A percentile compares a stretch with the other conserved stretches of the same genome.
These are phyloP conservation scores for Mortierella sp. DNA, from an alignment of 371 early-diverging fungal species.

Conservation along the genomic window DNA sequence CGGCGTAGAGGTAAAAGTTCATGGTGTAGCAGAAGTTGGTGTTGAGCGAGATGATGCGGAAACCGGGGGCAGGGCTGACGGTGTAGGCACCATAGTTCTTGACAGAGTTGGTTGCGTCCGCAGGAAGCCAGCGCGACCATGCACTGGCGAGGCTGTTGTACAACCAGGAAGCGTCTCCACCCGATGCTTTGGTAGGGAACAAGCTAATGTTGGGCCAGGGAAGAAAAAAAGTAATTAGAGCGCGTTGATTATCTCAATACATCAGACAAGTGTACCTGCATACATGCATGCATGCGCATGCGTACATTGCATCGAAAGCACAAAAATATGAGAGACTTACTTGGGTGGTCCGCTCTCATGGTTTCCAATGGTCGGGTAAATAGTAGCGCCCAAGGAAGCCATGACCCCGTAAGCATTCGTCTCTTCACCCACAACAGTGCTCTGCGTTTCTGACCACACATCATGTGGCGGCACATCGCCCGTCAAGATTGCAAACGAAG, in stretches of 20 bases:
- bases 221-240: not conserved
- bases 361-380: slow-evolving; percentile 72
- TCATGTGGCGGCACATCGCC: slow-evolving; percentile 77
- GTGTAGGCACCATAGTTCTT: slow-evolving; percentile 65
- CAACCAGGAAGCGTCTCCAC: slow-evolving; percentile 59
- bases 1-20: slow-evolving; percentile 58
- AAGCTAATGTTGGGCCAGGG: not conserved
- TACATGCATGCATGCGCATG: not conserved
- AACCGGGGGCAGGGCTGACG: slow-evolving; percentile 58
- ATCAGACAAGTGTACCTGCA: not conserved
- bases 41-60: slow-evolving; percentile 72
- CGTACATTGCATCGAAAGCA: not conserved
- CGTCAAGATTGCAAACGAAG: slow-evolving; percentile 66
- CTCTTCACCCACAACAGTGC: slow-evolving; percentile 58
- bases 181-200: not conserved
- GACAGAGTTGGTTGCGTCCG: slow-evolving; percentile 37
- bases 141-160: slow-evolving; percentile 60
- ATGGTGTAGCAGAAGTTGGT: slow-evolving; percentile 74
- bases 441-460: slow-evolving; percentile 60
- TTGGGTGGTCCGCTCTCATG: slow-evolving; percentile 59
- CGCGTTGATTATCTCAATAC: not conserved
- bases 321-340: slow-evolving; percentile 23
- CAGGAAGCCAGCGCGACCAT: slow-evolving; percentile 67
- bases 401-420: slow-evolving; percentile 58
- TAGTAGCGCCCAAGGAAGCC: slow-evolving; percentile 58